These are phyloP conservation scores for Diospyros lotus DNA, from an alignment of 148 eudicot genomes.

Conservation along the genomic window DNA sequence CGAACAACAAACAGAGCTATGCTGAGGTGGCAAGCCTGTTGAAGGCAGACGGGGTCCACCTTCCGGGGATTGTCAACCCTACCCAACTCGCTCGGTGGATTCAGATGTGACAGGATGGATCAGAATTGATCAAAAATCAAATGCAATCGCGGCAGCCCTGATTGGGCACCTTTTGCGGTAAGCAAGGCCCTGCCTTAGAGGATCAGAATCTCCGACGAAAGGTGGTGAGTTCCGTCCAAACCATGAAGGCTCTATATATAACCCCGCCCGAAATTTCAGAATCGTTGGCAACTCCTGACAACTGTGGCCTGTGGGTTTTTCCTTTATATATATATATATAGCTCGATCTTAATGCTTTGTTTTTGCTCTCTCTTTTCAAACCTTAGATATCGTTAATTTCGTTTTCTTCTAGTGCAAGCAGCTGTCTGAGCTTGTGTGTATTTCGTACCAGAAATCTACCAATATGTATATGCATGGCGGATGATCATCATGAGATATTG, in stretches of 20 bases:
- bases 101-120: slow-evolving; percentile 31
- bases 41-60: slow-evolving; percentile 53
- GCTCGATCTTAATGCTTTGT: too few species aligned
- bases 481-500: too few species aligned
- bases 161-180: not conserved
- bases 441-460: too few species aligned
- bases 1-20: slow-evolving; percentile 27
- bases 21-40: slow-evolving; percentile 55
- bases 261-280: too few species aligned
- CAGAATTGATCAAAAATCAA: not conserved
- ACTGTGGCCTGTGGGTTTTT: too few species aligned
- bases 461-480: too few species aligned
- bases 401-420: too few species aligned
- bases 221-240: slow-evolving; percentile 6
- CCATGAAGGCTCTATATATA: not conserved
- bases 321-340: too few species aligned
- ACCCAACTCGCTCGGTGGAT: slow-evolving; percentile 69
- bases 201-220: not conserved
- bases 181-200: not conserved
- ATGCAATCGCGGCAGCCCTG: not conserved
- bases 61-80: slow-evolving; percentile 66
- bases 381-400: too few species aligned
- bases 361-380: too few species aligned
- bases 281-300: too few species aligned
- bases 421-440: too few species aligned